Percentiles rank a stretch among this genome's conserved stretches.
phyloP scores from a whole-genome alignment of 2,329 filamentous ascomycete genomes.

The Xylariaceae sp. region DNA sequence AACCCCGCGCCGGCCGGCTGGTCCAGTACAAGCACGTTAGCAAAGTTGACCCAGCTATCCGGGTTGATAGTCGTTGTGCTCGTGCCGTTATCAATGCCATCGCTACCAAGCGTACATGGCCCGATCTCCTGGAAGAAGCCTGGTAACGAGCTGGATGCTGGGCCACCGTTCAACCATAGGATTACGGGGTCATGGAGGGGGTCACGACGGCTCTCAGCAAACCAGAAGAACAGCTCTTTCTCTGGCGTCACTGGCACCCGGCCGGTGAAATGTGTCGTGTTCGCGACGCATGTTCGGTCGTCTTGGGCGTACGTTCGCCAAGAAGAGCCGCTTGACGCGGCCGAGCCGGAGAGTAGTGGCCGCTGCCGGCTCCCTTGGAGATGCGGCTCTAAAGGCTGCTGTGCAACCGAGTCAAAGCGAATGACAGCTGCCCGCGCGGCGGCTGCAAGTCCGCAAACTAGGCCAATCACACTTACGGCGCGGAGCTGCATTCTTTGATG shows the following conservation, averaged over 20 bases:
- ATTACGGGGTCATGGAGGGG: slow-evolving; percentile 5
- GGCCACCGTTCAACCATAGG: slow-evolving; percentile 19
- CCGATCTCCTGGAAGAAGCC: slow-evolving; percentile 19
- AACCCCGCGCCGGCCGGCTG: slow-evolving; percentile 20
- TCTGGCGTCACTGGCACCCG: slow-evolving; percentile 11
- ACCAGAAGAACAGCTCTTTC: slow-evolving; percentile 19
- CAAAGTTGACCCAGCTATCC: slow-evolving; percentile 19
- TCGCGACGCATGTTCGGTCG: slow-evolving; percentile 15
- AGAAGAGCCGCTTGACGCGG: not conserved
- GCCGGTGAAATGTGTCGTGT: slow-evolving; percentile 21
- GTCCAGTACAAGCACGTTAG: slow-evolving; percentile 14
- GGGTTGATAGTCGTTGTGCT: slow-evolving; percentile 2
- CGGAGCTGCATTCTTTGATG: not conserved
- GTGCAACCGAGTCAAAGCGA: not conserved
- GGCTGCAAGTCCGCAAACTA: not conserved
- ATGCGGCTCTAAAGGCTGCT: not conserved
- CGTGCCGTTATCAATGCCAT: not conserved
- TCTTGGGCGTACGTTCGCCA: slow-evolving; percentile 15
- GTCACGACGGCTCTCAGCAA: slow-evolving; percentile 9
- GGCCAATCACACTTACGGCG: not conserved
- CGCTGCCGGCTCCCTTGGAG: not conserved
- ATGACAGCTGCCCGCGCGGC: not conserved
- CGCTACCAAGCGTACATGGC: not conserved
- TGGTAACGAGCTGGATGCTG: slow-evolving; percentile 17
- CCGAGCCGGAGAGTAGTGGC: not conserved